Conservation (phyloP, 352 stramenopile species). For the Phytopythium montanum region DNA sequence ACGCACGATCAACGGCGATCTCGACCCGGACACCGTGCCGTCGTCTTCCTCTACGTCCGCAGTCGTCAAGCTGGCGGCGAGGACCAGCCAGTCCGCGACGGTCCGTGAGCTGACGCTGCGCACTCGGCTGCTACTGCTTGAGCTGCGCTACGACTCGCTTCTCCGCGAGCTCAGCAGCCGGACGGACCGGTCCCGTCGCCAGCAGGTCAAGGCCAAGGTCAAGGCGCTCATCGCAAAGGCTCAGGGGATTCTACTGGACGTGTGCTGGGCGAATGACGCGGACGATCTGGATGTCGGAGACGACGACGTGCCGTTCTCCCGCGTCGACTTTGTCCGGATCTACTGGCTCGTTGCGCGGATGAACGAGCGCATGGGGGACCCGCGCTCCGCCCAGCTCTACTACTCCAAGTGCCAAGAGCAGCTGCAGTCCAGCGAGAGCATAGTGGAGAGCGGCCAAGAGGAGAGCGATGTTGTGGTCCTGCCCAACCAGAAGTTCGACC, state of each 20-base stretch:
- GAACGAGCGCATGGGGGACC: conserved; percentile 37
- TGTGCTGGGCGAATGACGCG: conserved; percentile 35
- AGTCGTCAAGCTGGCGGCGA: neutral
- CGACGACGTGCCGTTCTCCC: neutral
- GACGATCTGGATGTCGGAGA: neutral
- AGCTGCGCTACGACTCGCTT: conserved; percentile 52
- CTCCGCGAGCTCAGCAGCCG: conserved; percentile 21
- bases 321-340: conserved; percentile 28
- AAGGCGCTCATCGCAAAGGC: conserved; percentile 21
- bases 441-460: neutral
- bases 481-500: conserved; percentile 40
- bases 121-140: conserved; percentile 52
- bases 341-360: conserved; percentile 59
- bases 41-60: neutral
- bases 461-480: conserved; percentile 14
- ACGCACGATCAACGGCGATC: conserved; percentile 35
- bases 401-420: conserved; percentile 50
- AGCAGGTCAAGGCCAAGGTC: conserved; percentile 20
- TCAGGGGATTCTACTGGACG: conserved; percentile 39
- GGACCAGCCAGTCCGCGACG: neutral
- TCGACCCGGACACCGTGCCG: conserved; percentile 16
- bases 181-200: conserved; percentile 11
- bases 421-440: conserved; percentile 7
- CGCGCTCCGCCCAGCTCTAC: conserved; percentile 44
- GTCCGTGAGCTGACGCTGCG: conserved; percentile 25